Base-by-base conservation (phyloP, 1,284 basidiomycete genomes). In the Microbotryum saponariae region DNA sequence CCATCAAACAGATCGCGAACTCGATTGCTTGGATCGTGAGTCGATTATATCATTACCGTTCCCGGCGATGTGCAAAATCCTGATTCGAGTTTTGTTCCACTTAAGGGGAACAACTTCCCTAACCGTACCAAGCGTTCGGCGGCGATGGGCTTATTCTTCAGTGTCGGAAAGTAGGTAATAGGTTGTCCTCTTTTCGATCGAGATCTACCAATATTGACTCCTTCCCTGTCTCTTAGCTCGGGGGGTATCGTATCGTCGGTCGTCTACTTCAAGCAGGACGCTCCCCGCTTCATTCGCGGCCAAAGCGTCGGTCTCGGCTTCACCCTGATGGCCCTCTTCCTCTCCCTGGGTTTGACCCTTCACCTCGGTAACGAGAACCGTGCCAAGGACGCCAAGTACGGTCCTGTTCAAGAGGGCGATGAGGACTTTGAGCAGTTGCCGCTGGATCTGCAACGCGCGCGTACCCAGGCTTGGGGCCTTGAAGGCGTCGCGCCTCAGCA, bases 201-300 rank as follows among this genome's bases (percentile, higher is more conserved):
- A 73, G 78, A 56, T 79, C 80, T 71, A 76, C 75, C 21, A 18
- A 12, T 42, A 1, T 42, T 42, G 37, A 42, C 16, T 18, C 37
- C 14, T 42, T 42, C 37, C 16, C 69, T 3, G 16, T 74, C 31
- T 48, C 79, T 78, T 51, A 79, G 79, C 70, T 68, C 71, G 3
- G 78, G 78, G 7, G 78, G 78, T 45, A 78, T 80, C 72, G 74
- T 78, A 62, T 71, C 74, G 0, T 76, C 75, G 18, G 71, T 77
- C 49, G 76, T 76, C 53, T 25, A 45, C 23, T 21, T 14, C 12
- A 49, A 46, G 9, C 47, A 64, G 21, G 67, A 66, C 51, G 45
- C 37, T 37, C 65, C 74, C 7, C 67, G 70, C n/a, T 78, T 68
- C 71, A 53, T 66, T 25, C 65, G 72, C 20, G 77, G 76, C 10